Base-by-base conservation (phyloP, 1,284 basidiomycete genomes). In the Heterobasidion irregulare region DNA sequence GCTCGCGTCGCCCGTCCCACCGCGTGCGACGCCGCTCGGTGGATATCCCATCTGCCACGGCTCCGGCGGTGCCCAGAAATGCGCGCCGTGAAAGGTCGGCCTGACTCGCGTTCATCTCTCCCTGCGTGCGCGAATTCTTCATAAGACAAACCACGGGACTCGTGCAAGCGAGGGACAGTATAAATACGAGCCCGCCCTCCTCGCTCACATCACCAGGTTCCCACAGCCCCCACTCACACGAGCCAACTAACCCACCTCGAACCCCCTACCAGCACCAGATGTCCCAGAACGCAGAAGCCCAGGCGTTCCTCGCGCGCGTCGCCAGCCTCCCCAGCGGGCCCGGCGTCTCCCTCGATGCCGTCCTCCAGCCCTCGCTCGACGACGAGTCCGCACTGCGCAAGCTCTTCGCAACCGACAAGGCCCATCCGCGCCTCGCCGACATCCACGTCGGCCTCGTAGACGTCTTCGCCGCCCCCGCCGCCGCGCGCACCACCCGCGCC, bases 361-460 rank as follows among this genome's bases (percentile, higher is more conserved):
- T 65, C 18, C 64, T 81, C 16, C 68, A 74, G 52, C 72, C 76
- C 33, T 74, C 75, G 43, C 64, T 80, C 57, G 74, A 77, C 32
- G 72, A 77, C 45, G 78, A 81, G 64, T 65, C 71, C 6, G 71
- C 73, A 52, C 65, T 81, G 45, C 70, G 78, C 52, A 71, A 68
- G 47, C 66, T 77, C 18, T 80, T 75, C 55, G 77, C 77, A 3
- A 74, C 70, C 6, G 76, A 79, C 55, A 72, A 68, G 59, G 56
- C 59, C 47, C 72, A 75, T 55, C 26, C 63, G n/a, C 67, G 70
- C 32, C 65, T 79, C 13, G 54, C 63, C 13, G 68, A 76, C 57
- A 73, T 73, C 1, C 62, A 74, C 57, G 74, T 79, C 49, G 77
- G 78, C 15, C 74, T 80, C 9, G 72, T 79, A 50, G 74, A 78